These are phyloP conservation scores for Casuarina equisetifolia DNA, from an alignment of 306 rosid species.

Conservation along the genomic window DNA sequence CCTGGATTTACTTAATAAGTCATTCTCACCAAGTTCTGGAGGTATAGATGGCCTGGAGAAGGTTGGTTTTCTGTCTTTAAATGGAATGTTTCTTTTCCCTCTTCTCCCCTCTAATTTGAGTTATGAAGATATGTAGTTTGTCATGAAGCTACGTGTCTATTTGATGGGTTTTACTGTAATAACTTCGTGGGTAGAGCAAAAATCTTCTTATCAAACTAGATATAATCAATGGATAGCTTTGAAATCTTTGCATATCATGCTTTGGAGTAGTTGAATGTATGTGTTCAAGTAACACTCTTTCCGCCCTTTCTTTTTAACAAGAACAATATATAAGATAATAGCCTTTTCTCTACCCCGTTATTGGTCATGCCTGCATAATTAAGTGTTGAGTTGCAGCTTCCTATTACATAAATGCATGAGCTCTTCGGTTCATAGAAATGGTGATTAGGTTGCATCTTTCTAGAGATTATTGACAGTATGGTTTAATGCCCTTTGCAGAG, in stretches of 20 bases:
- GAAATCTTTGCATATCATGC: slow-evolving; percentile 4
- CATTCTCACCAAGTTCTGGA: slow-evolving; percentile 41
- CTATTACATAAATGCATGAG: background rate
- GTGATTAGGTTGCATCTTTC: background rate
- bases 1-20: slow-evolving; percentile 51
- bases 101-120: background rate
- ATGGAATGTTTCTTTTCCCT: background rate
- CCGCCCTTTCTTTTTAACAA: background rate
- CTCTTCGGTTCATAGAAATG: background rate
- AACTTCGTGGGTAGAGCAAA: slow-evolving; percentile 27
- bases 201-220: slow-evolving; percentile 11
- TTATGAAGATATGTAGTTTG: slow-evolving; percentile 6
- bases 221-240: slow-evolving; percentile 1
- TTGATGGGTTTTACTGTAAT: slow-evolving; percentile 23
- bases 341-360: background rate
- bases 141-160: slow-evolving; percentile 26
- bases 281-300: background rate
- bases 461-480: slow-evolving; percentile 19
- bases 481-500: slow-evolving; percentile 39
- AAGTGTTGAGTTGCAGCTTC: background rate
- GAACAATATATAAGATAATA: background rate
- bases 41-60: slow-evolving; percentile 42
- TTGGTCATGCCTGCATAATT: background rate
- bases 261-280: slow-evolving; percentile 1
- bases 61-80: slow-evolving; percentile 54